Evolutionary conservation across 176 grass and related monocot species (phyloP), one percentile per base, ranked within the genome.

Genomic region (Alloteropsis semialata): DNA sequence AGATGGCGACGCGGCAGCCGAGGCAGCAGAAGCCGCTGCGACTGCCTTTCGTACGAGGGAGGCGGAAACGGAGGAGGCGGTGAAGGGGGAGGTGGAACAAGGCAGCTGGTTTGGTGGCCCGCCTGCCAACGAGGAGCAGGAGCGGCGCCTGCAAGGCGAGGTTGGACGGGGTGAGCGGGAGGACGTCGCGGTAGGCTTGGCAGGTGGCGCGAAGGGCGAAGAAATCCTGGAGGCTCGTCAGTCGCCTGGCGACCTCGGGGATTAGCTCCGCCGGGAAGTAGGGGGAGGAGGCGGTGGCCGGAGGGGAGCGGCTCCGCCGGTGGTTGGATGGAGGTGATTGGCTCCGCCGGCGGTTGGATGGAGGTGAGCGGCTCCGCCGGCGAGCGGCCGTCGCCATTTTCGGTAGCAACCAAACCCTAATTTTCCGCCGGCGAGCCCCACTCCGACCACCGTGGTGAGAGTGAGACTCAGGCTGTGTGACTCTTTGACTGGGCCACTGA

Each of bases 191-290:
- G 83, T 84, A 92, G 38, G 22, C 64, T 19, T 65, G 82, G 75
- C 90, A 89, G 29, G 78, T 50, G 64, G 55, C 67, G 46, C 84
- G 87, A 33, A 89, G 89, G 83, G 67, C 45, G 68, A 71, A 85
- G 75, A 87, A 81, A 62, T 92, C 84, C 51, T 82, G 60, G 33
- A 89, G 80, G 75, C 67, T 85, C 70, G 69, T 33, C 56, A 92
- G 83, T n/a, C 66, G 76, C 28, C 65, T 69, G 0, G 88, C 76
- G 59, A 89, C 60, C 25, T 67, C 48, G 19, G 45, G 51, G 73
- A 89, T 55, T 39, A 84, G 38, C 46, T 82, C 63, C 53, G 75
- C 67, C 5, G 78, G 85, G 65, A 92, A 74, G 51, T 74, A 89
- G 9, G 79, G 65, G 49, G 82, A 83, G 32, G 19, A 42, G 15